These are phyloP conservation scores for Zostera marina DNA, from an alignment of 116 monocot species.

Conservation along the genomic window DNA sequence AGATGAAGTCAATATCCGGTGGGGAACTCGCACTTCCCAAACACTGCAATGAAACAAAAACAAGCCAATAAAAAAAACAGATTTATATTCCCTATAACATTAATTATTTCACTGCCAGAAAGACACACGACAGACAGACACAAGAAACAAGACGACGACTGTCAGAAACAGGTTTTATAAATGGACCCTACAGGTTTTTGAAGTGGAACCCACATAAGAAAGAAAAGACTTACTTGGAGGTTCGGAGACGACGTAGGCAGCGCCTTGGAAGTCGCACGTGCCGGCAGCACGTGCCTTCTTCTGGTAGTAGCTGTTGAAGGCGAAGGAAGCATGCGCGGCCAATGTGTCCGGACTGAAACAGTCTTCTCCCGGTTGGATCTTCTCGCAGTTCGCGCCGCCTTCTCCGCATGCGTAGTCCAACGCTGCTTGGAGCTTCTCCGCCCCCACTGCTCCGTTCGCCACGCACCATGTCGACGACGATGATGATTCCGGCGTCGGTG, in stretches of 20 bases:
- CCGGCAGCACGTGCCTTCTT: slow-evolving; percentile 27
- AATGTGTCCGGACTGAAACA: slow-evolving; percentile 65
- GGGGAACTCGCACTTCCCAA: slow-evolving; percentile 16
- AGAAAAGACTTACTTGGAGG: slow-evolving; percentile 17
- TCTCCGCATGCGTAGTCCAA: slow-evolving; percentile 77
- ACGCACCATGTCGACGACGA: slow-evolving; percentile 27
- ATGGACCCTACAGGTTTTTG: too few species aligned
- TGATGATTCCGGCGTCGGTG: background rate
- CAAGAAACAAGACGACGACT: background rate
- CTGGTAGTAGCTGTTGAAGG: slow-evolving; percentile 88
- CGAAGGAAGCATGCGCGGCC: slow-evolving; percentile 56
- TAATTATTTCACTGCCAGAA: background rate
- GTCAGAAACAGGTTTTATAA: background rate
- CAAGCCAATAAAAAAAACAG: background rate
- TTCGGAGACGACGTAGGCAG: slow-evolving; percentile 63
- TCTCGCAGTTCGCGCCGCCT: slow-evolving; percentile 56
- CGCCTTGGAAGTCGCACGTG: slow-evolving; percentile 64
- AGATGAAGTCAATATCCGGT: slow-evolving; percentile 5
- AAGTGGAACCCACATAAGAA: background rate
- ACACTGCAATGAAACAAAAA: slow-evolving; percentile 6
- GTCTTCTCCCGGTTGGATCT: slow-evolving; percentile 45
- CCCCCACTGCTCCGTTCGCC: slow-evolving; percentile 20
- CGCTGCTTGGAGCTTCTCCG: slow-evolving; percentile 47
- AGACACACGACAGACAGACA: background rate
- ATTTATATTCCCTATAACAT: too few species aligned